These are phyloP conservation scores for Penicillium palitans DNA, from an alignment of 2,329 filamentous ascomycete genomes.

Conservation along the genomic window DNA sequence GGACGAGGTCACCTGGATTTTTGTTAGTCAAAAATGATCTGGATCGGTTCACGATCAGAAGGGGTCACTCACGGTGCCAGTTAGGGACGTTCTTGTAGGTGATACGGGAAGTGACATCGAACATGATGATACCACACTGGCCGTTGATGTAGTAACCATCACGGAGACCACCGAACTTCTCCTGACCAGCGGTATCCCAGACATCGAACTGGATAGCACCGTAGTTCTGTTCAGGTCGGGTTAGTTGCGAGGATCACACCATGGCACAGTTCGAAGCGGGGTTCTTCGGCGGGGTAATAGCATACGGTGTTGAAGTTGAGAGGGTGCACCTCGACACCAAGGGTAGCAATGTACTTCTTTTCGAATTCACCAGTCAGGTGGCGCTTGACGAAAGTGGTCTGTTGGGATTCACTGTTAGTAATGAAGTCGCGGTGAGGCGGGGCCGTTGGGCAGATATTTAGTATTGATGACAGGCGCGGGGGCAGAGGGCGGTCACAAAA, in stretches of 20 bases:
- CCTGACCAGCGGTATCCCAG: constrained; percentile 98
- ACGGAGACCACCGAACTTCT: constrained; percentile 99
- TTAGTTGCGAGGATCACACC: constrained; percentile 28
- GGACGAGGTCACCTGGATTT: constrained; percentile 82
- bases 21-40: constrained; percentile 4
- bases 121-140: constrained; percentile 99
- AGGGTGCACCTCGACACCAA: constrained; percentile 99
- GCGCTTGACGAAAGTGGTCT: constrained; percentile 99
- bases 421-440: constrained; percentile 21
- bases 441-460: constrained; percentile 27
- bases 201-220: constrained; percentile 98
- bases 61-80: constrained; percentile 88
- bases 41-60: background rate
- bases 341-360: constrained; percentile 99
- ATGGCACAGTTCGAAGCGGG: constrained; percentile 30
- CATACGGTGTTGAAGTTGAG: constrained; percentile 96
- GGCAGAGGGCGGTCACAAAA: constrained; percentile 16
- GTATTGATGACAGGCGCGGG: constrained; percentile 31
- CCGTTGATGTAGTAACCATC: constrained; percentile 99
- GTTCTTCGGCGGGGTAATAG: constrained; percentile 56
- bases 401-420: constrained; percentile 29
- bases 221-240: constrained; percentile 65
- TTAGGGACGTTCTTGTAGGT: constrained; percentile 99
- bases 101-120: constrained; percentile 98
- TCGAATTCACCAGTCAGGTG: constrained; percentile 99